These are phyloP conservation scores for Recurvomyces mirabilis DNA, from an alignment of 495 filamentous ascomycete genomes.

Conservation along the genomic window DNA sequence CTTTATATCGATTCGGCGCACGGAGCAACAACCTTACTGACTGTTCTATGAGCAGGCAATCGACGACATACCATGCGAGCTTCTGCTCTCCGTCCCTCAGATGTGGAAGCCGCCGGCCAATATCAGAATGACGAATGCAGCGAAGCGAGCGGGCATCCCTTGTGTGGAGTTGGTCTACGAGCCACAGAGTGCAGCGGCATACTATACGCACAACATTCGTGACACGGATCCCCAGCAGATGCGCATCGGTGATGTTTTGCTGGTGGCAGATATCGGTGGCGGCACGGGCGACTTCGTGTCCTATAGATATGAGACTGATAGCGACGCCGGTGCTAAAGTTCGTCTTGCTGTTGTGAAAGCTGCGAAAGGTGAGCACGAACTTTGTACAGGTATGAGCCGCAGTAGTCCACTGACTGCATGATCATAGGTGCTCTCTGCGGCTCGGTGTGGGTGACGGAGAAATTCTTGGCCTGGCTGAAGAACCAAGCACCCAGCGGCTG, in stretches of 20 bases:
- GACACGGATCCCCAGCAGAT: background rate
- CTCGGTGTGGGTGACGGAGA: constrained; percentile 1
- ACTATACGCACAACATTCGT: background rate
- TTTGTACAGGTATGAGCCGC: background rate
- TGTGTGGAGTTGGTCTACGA: constrained; percentile 5
- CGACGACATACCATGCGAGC: background rate
- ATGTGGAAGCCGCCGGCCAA: constrained; percentile 4
- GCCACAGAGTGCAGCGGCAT: constrained; percentile 1
- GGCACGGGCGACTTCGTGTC: constrained; percentile 11
- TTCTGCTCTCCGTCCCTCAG: constrained; percentile 5
- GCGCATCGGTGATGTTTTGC: background rate
- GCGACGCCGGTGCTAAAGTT: background rate
- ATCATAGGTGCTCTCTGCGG: constrained; percentile 6
- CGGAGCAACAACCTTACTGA: background rate
- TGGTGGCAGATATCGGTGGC: constrained; percentile 6
- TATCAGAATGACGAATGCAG: background rate
- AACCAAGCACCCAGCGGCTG: background rate
- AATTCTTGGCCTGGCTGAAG: background rate
- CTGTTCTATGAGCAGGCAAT: background rate
- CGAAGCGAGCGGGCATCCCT: background rate
- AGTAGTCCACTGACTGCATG: no score
- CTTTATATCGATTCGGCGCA: background rate
- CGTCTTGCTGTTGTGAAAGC: background rate
- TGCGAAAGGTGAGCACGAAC: background rate
- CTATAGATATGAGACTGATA: background rate